Conservation (phyloP, 2,329 filamentous ascomycete genomes). For the Cladosporium phlei region DNA sequence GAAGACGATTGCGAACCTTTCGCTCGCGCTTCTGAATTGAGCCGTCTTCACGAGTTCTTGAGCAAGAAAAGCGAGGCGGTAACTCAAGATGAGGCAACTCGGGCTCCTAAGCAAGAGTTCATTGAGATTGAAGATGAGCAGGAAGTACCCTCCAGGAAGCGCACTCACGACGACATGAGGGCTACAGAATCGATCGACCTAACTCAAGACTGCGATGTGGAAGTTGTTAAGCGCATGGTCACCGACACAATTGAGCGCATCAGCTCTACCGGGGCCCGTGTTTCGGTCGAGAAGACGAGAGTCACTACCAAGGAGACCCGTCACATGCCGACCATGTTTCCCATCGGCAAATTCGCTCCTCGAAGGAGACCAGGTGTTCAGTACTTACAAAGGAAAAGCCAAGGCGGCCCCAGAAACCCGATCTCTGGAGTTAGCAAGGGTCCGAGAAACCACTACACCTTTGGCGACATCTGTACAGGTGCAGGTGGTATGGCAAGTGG, state of each 20-base stretch:
- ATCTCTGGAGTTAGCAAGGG: no score
- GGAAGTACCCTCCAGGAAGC: background rate
- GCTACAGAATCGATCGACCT: background rate
- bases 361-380: background rate
- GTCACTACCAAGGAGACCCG: background rate
- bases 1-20: background rate
- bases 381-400: background rate
- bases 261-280: background rate
- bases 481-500: constrained; percentile 67
- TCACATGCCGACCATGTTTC: background rate
- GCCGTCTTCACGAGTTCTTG: background rate
- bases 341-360: no score
- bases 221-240: background rate
- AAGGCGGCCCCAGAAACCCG: background rate
- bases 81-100: background rate
- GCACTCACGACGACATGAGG: background rate
- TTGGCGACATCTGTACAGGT: constrained; percentile 69
- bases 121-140: background rate
- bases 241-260: background rate
- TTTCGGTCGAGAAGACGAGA: background rate
- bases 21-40: background rate
- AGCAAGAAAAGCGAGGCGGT: background rate
- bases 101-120: background rate
- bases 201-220: background rate
- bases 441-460: constrained; percentile 52